These are phyloP conservation scores for Myxozyma monticola DNA, from an alignment of 805 yeast genomes.

Conservation along the genomic window DNA sequence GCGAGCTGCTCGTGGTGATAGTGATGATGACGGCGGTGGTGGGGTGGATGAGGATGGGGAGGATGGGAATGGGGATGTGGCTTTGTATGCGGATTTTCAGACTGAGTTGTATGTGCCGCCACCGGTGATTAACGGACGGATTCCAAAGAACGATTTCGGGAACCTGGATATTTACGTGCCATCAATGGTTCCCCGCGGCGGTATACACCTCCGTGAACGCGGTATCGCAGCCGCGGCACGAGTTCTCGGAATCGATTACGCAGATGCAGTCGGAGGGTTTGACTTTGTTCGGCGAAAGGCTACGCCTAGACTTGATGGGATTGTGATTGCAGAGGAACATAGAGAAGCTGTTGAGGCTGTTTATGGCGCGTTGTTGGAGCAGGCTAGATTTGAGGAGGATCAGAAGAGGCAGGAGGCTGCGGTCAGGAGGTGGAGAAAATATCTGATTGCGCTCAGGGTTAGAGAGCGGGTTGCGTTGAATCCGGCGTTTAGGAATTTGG, in stretches of 20 bases:
- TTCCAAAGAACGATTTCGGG: constrained; percentile 76
- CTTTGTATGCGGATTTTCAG: constrained; percentile 76
- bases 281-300: constrained; percentile 58
- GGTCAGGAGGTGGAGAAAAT: constrained; percentile 40
- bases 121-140: constrained; percentile 61
- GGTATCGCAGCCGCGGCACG: constrained; percentile 70
- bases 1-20: constrained; percentile 30
- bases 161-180: constrained; percentile 78
- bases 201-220: constrained; percentile 50
- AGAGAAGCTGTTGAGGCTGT: constrained; percentile 60
- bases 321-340: constrained; percentile 65
- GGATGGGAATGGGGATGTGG: constrained; percentile 51
- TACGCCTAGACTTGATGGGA: constrained; percentile 70
- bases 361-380: constrained; percentile 24
- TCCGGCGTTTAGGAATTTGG: constrained; percentile 27
- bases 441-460: constrained; percentile 38
- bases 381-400: constrained; percentile 18
- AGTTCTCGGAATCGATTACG: constrained; percentile 70
- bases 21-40: constrained; percentile 43
- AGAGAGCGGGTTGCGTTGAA: constrained; percentile 29
- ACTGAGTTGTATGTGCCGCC: constrained; percentile 72
- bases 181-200: constrained; percentile 83
- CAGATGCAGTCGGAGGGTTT: constrained; percentile 84
- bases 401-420: constrained; percentile 29
- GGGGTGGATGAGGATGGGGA: constrained; percentile 42